Base-by-base conservation (phyloP, 2,329 filamentous ascomycete genomes). In the Beauveria sp. region DNA sequence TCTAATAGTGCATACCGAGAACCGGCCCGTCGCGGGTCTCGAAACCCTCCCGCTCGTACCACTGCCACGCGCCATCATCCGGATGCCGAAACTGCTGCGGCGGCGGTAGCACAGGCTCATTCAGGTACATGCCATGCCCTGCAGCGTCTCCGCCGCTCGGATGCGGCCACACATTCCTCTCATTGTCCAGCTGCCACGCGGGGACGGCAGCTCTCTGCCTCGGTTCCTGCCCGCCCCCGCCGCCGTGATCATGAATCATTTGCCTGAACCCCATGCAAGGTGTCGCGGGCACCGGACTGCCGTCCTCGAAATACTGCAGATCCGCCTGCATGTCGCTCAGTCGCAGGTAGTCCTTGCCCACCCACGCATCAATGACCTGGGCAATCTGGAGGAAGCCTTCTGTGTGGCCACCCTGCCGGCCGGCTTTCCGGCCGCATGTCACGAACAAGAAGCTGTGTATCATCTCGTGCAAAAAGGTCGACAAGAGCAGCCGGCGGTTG, bases 391-490 rank as follows among this genome's bases (percentile, higher is more conserved):
- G 75, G 66, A 88, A 88, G 2, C 83, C 85, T 2, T 75, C 69
- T 2, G 85, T 88, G 65, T 88, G 85, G 0, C 85, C 85, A 12
- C 84, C 84, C 48, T 78, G 75, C 26, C 77, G 73, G 42, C 79
- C 74, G 0, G 84, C 84, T 49, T 79, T 76, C 69, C 85, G 82
- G 4, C 85, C 85, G 66, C 84, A 86, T 57, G 75, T 77, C 62
- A 88, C 80, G 65, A 88, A 88, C 18, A 88, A 74, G 68, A 86
- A 88, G 71, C 84, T 85, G 72, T 88, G 85, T 53, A 88, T 85
- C 66, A 88, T 79, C 72, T 88, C 86, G 68, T 88, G 86, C 52
- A 88, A 68, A 65, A 88, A 87, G 0, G 85, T 86, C 7, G 83
- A 84, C 54, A 88, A 85, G 60, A 88, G 77, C 18, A 88, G 75